Base-by-base conservation (phyloP, 352 stramenopile species). In the Blastocystis hominis region DNA sequence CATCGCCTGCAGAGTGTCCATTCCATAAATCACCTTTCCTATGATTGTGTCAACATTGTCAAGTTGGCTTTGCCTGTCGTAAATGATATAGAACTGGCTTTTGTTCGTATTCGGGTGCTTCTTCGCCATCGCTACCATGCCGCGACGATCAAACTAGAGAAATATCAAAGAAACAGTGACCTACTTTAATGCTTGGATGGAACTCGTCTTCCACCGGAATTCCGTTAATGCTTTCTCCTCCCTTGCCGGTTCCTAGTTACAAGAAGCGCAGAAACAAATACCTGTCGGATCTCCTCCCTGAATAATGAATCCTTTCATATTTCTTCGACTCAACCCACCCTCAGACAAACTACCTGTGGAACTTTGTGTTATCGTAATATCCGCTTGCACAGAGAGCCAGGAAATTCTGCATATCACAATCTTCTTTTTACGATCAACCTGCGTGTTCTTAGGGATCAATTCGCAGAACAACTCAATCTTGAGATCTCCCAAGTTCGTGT, bases 1-100 rank as follows among this genome's bases (percentile, higher is more conserved):
- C 89, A 98, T 97, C 50, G 93, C 93, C 89, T 98, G 95, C 63
- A 99, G 90, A 24, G 94, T 93, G 86, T 98, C 96, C 89, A 97
- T 96, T 40, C 96, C 72, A 62, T 84, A 84, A n/a, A 84, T 84
- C 30, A 84, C 59, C 54, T 84, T 66, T 30, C 72, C 72, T 9
- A 84, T 70, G 5, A 24, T 36, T 30, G 72, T 84, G 42, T 84
- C 54, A 15, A 84, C 72, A 61, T 63, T 84, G 46, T 84, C 72
- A n/a, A 84, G 70, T 20, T 84, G 72, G 20, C 15, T 20, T 34
- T 84, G 72, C 42, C 47, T 70, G 0, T 70, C 59, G 17, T 84
- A 84, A 4, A 70, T 84, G 17, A 84, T 70, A 53, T 70, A 84
- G 42, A 84, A 84, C 72, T 84, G 72, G 46, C 54, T 70, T 15